A percentile compares a stretch with the other conserved stretches of the same genome.
phyloP scores from a whole-genome alignment of 225 moss, liverwort and hornwort species.

The Climacium dendroides region DNA sequence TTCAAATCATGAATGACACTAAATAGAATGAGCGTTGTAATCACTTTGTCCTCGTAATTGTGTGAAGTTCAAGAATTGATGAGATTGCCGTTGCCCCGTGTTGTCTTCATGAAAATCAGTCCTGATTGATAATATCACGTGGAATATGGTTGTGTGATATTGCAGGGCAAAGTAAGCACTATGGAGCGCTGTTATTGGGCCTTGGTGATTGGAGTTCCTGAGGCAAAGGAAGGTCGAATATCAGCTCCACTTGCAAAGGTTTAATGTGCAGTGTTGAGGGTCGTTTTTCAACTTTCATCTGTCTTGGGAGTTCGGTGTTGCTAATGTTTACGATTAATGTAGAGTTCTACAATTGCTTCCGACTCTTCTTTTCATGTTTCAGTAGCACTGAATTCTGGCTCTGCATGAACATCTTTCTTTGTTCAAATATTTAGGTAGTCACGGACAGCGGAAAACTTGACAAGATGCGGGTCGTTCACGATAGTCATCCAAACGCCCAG shows the following conservation, averaged over 20 bases:
- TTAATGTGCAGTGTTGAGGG: neutral
- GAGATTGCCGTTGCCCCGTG: neutral
- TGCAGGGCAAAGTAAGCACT: neutral
- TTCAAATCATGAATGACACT: neutral
- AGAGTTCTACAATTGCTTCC: neutral
- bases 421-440: conserved; percentile 37
- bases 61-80: neutral
- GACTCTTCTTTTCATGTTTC: neutral
- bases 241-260: conserved; percentile 82
- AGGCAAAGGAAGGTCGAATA: conserved; percentile 53
- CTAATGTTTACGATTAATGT: neutral
- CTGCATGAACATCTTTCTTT: neutral
- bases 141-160: neutral
- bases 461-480: conserved; percentile 68
- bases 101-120: neutral
- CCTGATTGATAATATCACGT: neutral
- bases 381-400: neutral
- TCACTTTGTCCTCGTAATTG: neutral
- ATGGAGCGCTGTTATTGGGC: conserved; percentile 75
- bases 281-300: neutral
- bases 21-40: neutral
- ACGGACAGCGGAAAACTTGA: conserved; percentile 64
- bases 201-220: conserved; percentile 75
- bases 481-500: conserved; percentile 58
- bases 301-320: neutral